Conservation (phyloP, 495 filamentous ascomycete species). For the Rostrohypoxylon terebratum region DNA sequence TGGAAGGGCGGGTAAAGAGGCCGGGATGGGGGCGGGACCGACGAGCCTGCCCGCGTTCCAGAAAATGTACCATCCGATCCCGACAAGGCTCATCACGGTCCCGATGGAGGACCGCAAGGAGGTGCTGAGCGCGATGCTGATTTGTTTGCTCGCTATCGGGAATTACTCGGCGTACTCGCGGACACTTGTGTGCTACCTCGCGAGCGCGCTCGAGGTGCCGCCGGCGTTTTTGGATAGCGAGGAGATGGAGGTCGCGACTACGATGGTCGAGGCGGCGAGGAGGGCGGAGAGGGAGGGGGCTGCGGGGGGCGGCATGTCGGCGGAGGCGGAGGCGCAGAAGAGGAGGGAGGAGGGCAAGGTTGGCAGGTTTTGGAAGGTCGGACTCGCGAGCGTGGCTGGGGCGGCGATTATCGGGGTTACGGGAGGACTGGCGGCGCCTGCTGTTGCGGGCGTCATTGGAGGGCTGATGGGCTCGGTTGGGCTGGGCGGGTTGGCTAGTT, state of each 20-base stretch:
- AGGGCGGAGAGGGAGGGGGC: conserved; percentile 60
- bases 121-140: conserved; percentile 69
- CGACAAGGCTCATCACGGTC: conserved; percentile 56
- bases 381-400: conserved; percentile 85
- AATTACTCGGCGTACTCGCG: conserved; percentile 79
- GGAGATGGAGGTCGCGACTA: conserved; percentile 77
- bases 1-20: background rate
- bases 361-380: conserved; percentile 84
- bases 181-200: conserved; percentile 71
- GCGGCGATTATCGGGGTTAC: conserved; percentile 89
- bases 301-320: conserved; percentile 64
- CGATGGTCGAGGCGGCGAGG: conserved; percentile 67
- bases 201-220: conserved; percentile 72
- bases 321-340: conserved; percentile 74
- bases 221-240: conserved; percentile 69
- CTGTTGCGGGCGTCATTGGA: conserved; percentile 90
- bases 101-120: conserved; percentile 58
- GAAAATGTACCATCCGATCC: conserved; percentile 58
- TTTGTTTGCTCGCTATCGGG: conserved; percentile 76
- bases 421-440: conserved; percentile 85
- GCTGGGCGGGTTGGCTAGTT: conserved; percentile 83
- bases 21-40: conserved; percentile 14
- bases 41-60: conserved; percentile 51
- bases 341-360: conserved; percentile 71
- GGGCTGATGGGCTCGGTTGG: conserved; percentile 86